Evolutionary conservation across 2,329 filamentous ascomycete species (phyloP), one percentile per base, ranked within the genome.

Genomic region (Plectosphaerella plurivora): DNA sequence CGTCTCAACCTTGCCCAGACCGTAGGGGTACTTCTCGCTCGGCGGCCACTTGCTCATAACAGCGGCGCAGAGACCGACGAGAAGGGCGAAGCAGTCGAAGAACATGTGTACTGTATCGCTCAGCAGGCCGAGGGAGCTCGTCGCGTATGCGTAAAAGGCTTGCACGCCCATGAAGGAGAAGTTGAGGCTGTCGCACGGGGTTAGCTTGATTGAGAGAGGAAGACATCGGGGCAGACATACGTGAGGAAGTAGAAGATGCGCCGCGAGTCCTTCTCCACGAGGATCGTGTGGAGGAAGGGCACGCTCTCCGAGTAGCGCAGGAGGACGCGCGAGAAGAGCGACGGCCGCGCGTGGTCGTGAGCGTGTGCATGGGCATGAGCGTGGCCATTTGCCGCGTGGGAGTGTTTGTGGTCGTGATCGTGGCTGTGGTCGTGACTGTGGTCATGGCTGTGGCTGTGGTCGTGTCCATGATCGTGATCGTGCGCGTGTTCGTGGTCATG

Each of bases 91-190:
- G 60, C 94, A 99, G 70, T 99, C 94, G 62, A 99, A 97, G 64
- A 99, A 93, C 94, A 99, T 99, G 72, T 99, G 94, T 57, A 99
- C 94, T 63, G 92, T 97, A 70, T 99, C 94, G 60, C 91, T 96
- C 16, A 99, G 82, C n/a, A 99, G 78, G 3, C 94, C 94, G 5
- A 99, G 75, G 0, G 94, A 99, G 60, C 96, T 92, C 4, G 91
- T 97, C 11, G 94, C 73, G 62, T 94, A 95, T 47, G 94, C 94
- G 64, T 99, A 99, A 56, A 93, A 91, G 41, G 92, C 88, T 64
- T 99, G 94, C 1, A 99, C 84, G 35, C 89, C 74, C 94, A 99
- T 99, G 68, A 99, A 99, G 7, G 77, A 79, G 61, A 99, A 91
- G 66, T 99, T 99, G 51, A 99, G 81, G 56, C 91, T 96, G 64